Percentiles rank a stretch among this genome's conserved stretches.
These are phyloP conservation scores for Wickerhamomyces mucosus DNA, from an alignment of 805 yeast species.

Conservation along the genomic window DNA sequence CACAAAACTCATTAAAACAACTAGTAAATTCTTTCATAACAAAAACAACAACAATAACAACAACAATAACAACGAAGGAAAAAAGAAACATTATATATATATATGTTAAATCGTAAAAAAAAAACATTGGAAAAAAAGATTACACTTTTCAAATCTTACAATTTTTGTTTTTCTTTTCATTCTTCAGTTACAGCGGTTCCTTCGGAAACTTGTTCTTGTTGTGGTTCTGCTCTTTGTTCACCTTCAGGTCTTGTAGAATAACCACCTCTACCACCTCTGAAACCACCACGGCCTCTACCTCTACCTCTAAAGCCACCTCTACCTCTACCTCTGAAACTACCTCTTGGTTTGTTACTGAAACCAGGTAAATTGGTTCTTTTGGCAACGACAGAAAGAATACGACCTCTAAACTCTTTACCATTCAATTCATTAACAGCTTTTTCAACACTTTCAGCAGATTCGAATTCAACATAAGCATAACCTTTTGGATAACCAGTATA, in stretches of 20 bases:
- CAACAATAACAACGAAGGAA: too few relatives aligned
- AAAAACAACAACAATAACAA: too few relatives aligned
- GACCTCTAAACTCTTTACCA: constrained; percentile 34
- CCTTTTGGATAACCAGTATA: constrained; percentile 43
- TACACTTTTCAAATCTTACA: too few relatives aligned
- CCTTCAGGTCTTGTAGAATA: too few relatives aligned
- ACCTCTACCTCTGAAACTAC: constrained; percentile 15
- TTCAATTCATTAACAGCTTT: constrained; percentile 36
- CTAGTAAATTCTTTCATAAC: too few relatives aligned
- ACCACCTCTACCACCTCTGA: constrained; percentile 8
- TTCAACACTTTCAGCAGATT: constrained; percentile 28
- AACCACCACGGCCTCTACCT: constrained; percentile 15
- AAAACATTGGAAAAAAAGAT: too few relatives aligned
- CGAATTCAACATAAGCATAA: constrained; percentile 56
- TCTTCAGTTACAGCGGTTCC: neutral
- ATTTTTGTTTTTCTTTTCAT: too few relatives aligned
- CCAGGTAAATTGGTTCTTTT: constrained; percentile 52
- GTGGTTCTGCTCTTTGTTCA: too few relatives aligned
- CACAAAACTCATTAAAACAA: too few relatives aligned
- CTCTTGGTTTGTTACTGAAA: constrained; percentile 23
- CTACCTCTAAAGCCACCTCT: constrained; percentile 14
- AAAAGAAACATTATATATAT: too few relatives aligned
- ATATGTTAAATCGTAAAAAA: too few relatives aligned
- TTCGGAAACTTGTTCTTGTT: too few relatives aligned
- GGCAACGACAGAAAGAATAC: constrained; percentile 35